Conservation (phyloP, 176 grass and related monocot genomes). For the Musa itinerans region DNA sequence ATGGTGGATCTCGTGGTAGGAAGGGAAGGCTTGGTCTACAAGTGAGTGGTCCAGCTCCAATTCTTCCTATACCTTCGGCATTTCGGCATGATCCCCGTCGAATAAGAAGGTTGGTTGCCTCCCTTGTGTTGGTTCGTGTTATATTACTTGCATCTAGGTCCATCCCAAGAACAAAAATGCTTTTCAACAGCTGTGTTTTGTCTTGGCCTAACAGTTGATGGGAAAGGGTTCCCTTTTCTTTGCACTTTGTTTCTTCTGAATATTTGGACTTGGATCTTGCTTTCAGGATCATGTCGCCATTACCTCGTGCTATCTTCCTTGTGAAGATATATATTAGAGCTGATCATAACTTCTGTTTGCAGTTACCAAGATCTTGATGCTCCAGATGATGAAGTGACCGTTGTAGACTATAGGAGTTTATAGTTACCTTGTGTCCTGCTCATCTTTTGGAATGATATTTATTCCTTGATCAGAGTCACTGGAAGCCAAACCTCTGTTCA, state of each 20-base stretch:
- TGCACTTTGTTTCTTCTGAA: too few species aligned
- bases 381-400: constrained; percentile 15
- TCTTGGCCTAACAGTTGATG: too few species aligned
- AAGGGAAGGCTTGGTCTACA: constrained; percentile 42
- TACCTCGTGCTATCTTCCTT: neutral
- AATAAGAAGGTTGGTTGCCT: constrained; percentile 53
- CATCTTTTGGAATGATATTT: too few species aligned
- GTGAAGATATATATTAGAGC: neutral
- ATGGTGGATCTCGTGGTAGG: constrained; percentile 43
- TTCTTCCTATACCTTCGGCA: constrained; percentile 61
- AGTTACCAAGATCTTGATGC: constrained; percentile 18
- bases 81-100: constrained; percentile 83
- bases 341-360: neutral
- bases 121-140: too few species aligned
- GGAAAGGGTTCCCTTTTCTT: too few species aligned
- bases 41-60: constrained; percentile 40
- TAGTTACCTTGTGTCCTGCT: neutral
- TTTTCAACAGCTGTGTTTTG: too few species aligned
- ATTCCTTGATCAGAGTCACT: too few species aligned
- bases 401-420: constrained; percentile 14
- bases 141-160: neutral
- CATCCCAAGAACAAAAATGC: neutral
- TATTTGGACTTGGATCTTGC: neutral
- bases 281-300: neutral
- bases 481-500: too few species aligned